These are phyloP conservation scores for Epichloe typhina DNA, from an alignment of 2,329 filamentous ascomycete species.

Conservation along the genomic window DNA sequence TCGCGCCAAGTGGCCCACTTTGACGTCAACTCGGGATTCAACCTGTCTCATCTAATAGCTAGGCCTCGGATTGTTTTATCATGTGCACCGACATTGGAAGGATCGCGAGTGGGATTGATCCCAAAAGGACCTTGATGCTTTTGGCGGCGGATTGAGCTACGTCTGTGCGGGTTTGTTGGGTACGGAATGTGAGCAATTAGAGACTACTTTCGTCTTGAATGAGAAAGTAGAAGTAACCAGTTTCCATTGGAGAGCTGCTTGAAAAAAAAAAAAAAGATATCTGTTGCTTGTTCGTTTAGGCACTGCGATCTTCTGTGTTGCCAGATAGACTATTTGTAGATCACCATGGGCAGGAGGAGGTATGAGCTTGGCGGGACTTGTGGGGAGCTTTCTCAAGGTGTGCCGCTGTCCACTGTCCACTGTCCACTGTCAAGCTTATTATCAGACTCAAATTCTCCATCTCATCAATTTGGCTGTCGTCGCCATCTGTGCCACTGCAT, in stretches of 20 bases:
- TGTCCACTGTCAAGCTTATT: too few species aligned
- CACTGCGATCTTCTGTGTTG: too few species aligned
- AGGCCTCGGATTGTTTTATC: background rate
- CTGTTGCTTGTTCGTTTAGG: too few species aligned
- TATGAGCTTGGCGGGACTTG: too few species aligned
- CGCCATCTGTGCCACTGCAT: background rate
- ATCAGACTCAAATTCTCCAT: background rate
- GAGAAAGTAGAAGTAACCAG: too few species aligned
- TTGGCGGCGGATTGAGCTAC: background rate
- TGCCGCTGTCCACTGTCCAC: too few species aligned
- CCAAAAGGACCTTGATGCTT: background rate
- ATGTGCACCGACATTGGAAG: background rate
- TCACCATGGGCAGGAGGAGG: too few species aligned
- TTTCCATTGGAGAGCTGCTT: too few species aligned
- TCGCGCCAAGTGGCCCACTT: background rate
- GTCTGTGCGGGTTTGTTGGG: background rate
- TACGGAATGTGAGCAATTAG: background rate
- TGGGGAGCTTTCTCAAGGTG: too few species aligned
- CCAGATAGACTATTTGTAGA: too few species aligned
- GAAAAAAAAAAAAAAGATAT: too few species aligned
- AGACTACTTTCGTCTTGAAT: too few species aligned
- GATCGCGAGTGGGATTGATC: background rate
- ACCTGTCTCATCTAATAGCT: background rate
- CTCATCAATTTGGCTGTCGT: background rate
- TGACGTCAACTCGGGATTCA: background rate